A percentile compares a stretch with the other conserved stretches of the same genome.
phyloP scores from a whole-genome alignment of 257 asterid genomes.

The Fraxinus cuspidata region DNA sequence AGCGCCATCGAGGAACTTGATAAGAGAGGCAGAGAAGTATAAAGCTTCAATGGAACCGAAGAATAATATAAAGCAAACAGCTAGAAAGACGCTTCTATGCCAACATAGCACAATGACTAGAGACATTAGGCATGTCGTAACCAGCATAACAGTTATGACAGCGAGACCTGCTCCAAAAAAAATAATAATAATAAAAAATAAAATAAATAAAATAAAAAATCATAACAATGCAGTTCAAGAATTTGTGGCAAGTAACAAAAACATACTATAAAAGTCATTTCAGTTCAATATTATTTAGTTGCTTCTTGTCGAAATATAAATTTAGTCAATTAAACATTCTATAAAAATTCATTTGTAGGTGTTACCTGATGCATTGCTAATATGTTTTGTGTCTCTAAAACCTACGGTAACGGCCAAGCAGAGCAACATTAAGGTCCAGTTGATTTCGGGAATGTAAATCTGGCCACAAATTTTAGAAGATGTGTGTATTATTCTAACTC shows the following conservation, averaged over 20 bases:
- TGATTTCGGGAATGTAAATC: constrained; percentile 91
- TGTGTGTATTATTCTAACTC: constrained; percentile 81
- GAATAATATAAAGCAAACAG: constrained; percentile 71
- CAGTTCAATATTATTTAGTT: not conserved
- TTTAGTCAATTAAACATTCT: not conserved
- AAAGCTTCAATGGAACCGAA: constrained; percentile 92
- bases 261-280: not conserved
- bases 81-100: constrained; percentile 57
- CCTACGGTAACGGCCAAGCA: constrained; percentile 93
- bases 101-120: constrained; percentile 86
- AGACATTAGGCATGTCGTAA: constrained; percentile 90
- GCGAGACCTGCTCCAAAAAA: constrained; percentile 70
- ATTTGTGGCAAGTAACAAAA: not conserved
- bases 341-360: not conserved
- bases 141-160: constrained; percentile 95
- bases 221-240: constrained; percentile 8
- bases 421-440: constrained; percentile 87
- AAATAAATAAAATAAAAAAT: no score
- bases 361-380: constrained; percentile 93
- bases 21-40: constrained; percentile 92
- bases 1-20: constrained; percentile 93
- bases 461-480: constrained; percentile 92
- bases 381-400: constrained; percentile 88
- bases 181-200: no score
- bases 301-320: not conserved